Evolutionary conservation across 352 stramenopile species (phyloP).

Genomic region (Pythium biforme): DNA sequence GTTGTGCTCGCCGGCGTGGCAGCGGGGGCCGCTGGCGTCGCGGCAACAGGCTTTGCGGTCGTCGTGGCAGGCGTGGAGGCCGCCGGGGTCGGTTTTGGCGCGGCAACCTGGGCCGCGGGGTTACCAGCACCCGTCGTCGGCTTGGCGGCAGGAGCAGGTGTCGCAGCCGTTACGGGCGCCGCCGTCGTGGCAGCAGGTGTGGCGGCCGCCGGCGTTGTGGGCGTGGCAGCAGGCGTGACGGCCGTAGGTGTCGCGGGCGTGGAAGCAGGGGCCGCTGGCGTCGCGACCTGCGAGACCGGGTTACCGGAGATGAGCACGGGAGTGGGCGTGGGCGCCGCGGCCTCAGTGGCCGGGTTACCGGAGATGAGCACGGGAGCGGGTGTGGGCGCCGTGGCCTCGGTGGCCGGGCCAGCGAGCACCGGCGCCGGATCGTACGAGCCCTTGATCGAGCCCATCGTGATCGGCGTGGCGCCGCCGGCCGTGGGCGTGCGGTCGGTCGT

Average conservation of each 20-base stretch:
- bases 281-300: neutral
- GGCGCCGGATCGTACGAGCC: conserved; percentile 20
- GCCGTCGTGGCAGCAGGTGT: neutral
- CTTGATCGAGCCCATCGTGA: conserved; percentile 16
- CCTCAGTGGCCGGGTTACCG: conserved; percentile 5
- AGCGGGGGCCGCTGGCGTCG: neutral
- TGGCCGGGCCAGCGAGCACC: neutral
- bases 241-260: conserved; percentile 1
- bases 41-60: neutral
- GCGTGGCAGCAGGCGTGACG: conserved; percentile 1
- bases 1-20: too few species aligned
- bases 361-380: conserved; percentile 4
- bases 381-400: neutral
- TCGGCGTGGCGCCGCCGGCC: neutral
- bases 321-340: neutral
- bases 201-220: neutral
- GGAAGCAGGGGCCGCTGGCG: neutral
- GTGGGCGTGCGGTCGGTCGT: neutral
- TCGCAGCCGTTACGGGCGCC: neutral
- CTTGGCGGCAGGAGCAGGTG: neutral
- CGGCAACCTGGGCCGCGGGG: neutral
- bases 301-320: neutral
- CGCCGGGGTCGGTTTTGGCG: conserved; percentile 3
- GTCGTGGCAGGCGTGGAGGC: neutral
- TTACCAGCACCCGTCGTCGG: neutral